These are phyloP conservation scores for Whalleya microplaca DNA, from an alignment of 2,329 filamentous ascomycete genomes.

Conservation along the genomic window DNA sequence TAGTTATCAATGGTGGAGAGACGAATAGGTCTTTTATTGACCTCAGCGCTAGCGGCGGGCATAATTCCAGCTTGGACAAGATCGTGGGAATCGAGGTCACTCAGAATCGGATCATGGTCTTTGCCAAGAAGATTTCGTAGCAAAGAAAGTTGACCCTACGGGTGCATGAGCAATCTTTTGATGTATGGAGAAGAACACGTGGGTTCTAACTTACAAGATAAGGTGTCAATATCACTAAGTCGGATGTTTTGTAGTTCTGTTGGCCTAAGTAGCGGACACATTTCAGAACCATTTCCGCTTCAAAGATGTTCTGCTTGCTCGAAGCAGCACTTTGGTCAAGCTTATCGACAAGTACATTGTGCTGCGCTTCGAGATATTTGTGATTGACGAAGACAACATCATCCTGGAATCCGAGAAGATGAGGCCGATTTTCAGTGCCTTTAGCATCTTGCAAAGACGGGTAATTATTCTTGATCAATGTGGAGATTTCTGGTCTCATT, in stretches of 20 bases:
- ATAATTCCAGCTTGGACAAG: constrained; percentile 65
- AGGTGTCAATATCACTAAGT: constrained; percentile 71
- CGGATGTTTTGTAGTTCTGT: constrained; percentile 68
- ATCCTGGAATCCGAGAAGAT: constrained; percentile 59
- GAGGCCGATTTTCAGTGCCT: constrained; percentile 51
- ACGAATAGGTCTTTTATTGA: constrained; percentile 56
- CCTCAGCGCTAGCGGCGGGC: constrained; percentile 53
- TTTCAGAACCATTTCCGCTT: constrained; percentile 68
- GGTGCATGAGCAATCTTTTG: constrained; percentile 1
- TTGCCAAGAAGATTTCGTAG: constrained; percentile 56
- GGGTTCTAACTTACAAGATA: constrained; percentile 52
- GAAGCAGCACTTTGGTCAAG: constrained; percentile 52
- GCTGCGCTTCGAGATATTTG: constrained; percentile 55
- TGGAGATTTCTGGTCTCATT: constrained; percentile 70
- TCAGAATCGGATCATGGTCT: constrained; percentile 67
- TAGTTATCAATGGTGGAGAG: constrained; percentile 80
- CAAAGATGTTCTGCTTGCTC: constrained; percentile 67
- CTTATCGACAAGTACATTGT: constrained; percentile 50
- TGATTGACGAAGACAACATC: constrained; percentile 72
- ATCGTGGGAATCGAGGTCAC: constrained; percentile 69
- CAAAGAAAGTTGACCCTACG: constrained; percentile 61
- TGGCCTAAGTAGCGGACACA: constrained; percentile 70
- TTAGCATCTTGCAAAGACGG: constrained; percentile 60
- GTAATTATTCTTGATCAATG: constrained; percentile 62
- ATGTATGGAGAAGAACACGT: background rate